phyloP scores from a whole-genome alignment of 768 basidiomycete genomes.

The Lentinula sp. region DNA sequence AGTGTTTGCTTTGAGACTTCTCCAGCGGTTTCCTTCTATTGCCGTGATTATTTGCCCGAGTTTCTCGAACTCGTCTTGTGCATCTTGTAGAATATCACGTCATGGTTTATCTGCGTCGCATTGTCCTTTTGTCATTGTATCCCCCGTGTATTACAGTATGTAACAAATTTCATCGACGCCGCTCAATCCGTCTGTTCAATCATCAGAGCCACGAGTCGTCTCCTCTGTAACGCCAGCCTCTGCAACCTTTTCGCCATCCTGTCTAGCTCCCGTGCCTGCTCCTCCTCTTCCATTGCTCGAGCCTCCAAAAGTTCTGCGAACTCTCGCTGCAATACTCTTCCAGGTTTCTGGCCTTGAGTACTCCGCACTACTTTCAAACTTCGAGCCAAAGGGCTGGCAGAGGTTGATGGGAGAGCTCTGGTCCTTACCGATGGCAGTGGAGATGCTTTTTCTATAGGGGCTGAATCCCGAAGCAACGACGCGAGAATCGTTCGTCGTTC shows the following conservation, averaged over 20 bases:
- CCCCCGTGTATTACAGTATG: not conserved
- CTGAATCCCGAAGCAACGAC: not conserved
- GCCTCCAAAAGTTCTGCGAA: constrained; percentile 1
- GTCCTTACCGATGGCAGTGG: too few relatives aligned
- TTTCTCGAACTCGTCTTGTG: constrained; percentile 1
- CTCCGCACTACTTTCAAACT: not conserved
- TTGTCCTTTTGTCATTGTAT: not conserved
- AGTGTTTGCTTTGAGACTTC: constrained; percentile 26
- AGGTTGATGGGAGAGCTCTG: not conserved
- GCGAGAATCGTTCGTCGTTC: not conserved
- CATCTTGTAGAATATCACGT: constrained; percentile 8
- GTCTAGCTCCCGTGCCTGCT: constrained; percentile 4
- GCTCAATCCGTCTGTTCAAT: not conserved
- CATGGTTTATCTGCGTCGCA: not conserved
- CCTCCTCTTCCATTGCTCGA: constrained; percentile 9
- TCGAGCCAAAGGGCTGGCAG: not conserved
- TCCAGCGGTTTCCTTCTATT: not conserved
- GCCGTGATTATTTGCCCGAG: not conserved
- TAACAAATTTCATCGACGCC: not conserved
- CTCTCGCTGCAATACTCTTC: constrained; percentile 3
- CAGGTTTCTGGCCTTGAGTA: not conserved
- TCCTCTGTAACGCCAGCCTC: constrained; percentile 7
- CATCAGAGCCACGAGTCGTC: constrained; percentile 1
- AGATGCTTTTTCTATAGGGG: not conserved
- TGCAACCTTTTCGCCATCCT: constrained; percentile 7